A percentile compares a stretch with the other conserved stretches of the same genome.
These are phyloP conservation scores for Orobanche coerulescens DNA, from an alignment of 257 asterid species.

Conservation along the genomic window DNA sequence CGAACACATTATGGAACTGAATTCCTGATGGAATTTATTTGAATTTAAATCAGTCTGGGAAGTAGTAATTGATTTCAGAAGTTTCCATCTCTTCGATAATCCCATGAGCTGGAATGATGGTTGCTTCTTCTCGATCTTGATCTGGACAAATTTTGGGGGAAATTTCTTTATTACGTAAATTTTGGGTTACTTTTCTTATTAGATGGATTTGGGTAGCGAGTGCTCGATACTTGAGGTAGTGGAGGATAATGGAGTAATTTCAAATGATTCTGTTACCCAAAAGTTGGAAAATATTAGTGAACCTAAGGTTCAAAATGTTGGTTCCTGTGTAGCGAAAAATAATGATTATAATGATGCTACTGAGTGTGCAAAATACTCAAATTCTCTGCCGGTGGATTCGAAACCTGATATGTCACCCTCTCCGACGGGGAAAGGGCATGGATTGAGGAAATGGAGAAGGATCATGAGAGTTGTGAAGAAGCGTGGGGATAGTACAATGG, in stretches of 20 bases:
- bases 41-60: conserved; percentile 22
- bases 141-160: conserved; percentile 26
- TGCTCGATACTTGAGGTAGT: conserved; percentile 36
- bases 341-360: conserved; percentile 19
- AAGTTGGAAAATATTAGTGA: conserved; percentile 27
- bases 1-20: conserved; percentile 19
- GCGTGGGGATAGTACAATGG: conserved; percentile 31
- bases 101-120: conserved; percentile 55
- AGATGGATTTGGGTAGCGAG: conserved; percentile 50
- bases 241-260: conserved; percentile 37
- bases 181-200: not conserved
- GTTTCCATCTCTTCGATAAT: conserved; percentile 16
- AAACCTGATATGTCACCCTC: conserved; percentile 14
- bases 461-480: conserved; percentile 43
- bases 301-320: conserved; percentile 29
- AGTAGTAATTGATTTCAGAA: conserved; percentile 7
- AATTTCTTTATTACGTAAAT: not conserved
- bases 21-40: conserved; percentile 8
- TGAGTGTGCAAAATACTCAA: conserved; percentile 11
- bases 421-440: conserved; percentile 35
- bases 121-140: conserved; percentile 64
- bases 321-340: conserved; percentile 23
- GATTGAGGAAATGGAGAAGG: conserved; percentile 85
- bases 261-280: conserved; percentile 13
- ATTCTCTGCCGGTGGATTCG: not conserved